Evolutionary conservation across 2,329 filamentous ascomycete genomes (phyloP).

Genomic region (Aspergillus brunneoviolaceus): DNA sequence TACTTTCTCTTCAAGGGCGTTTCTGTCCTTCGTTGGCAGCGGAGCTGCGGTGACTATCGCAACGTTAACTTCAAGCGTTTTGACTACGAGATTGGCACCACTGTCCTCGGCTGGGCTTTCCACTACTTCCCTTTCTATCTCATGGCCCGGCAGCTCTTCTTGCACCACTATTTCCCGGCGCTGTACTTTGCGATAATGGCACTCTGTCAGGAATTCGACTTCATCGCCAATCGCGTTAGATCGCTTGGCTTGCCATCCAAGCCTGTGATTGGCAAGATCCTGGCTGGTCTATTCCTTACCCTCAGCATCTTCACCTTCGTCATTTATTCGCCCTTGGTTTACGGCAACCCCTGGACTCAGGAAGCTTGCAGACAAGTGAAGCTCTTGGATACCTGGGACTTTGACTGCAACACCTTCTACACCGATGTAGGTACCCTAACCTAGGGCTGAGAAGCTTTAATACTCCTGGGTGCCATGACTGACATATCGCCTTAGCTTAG

Average conservation of each 20-base stretch:
- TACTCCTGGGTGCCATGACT: conserved; percentile 22
- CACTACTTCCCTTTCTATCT: conserved; percentile 99
- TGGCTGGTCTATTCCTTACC: conserved; percentile 71
- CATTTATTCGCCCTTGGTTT: conserved; percentile 84
- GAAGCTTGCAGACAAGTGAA: conserved; percentile 82
- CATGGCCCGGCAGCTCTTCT: conserved; percentile 96
- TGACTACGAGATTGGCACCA: conserved; percentile 92
- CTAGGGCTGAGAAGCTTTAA: conserved; percentile 31
- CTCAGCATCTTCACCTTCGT: conserved; percentile 74
- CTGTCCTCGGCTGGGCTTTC: conserved; percentile 89
- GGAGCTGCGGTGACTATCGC: conserved; percentile 82
- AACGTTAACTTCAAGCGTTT: conserved; percentile 88
- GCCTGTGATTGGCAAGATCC: conserved; percentile 71
- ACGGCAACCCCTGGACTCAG: conserved; percentile 93
- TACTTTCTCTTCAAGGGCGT: conserved; percentile 86
- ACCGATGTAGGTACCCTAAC: conserved; percentile 68
- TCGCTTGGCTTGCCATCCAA: conserved; percentile 66
- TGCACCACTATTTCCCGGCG: conserved; percentile 97
- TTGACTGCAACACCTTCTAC: conserved; percentile 94
- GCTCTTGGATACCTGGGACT: conserved; percentile 88
- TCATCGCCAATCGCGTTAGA: conserved; percentile 70
- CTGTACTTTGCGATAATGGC: conserved; percentile 92
- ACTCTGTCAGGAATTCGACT: conserved; percentile 87
- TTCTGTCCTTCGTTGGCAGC: conserved; percentile 88
- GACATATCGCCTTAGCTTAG: conserved; percentile 34